Evolutionary conservation across 2,329 filamentous ascomycete genomes (phyloP).

Genomic region (Ascochyta viciae-villosae): DNA sequence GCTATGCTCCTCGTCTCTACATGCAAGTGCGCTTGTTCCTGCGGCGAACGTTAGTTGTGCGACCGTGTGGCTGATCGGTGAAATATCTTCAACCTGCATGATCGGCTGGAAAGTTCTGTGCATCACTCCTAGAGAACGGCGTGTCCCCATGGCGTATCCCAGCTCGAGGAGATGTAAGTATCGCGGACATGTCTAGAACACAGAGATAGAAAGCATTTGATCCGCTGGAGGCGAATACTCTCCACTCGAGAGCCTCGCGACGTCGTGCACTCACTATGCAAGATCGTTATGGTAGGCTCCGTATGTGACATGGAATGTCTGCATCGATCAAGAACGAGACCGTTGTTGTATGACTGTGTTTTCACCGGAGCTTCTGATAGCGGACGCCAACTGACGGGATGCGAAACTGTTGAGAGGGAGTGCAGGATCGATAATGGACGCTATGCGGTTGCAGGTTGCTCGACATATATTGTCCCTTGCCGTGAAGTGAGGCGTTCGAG

Average conservation of each 20-base stretch:
- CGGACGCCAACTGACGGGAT: constrained; percentile 4
- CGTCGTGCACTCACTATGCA: background rate
- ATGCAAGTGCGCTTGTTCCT: constrained; percentile 6
- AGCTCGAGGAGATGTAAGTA: background rate
- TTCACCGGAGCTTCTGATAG: background rate
- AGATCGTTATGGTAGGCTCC: background rate
- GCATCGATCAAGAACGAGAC: background rate
- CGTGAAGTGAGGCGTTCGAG: constrained; percentile 1
- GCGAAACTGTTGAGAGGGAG: constrained; percentile 18
- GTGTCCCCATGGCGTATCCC: background rate
- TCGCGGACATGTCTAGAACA: background rate
- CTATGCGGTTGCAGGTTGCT: constrained; percentile 13
- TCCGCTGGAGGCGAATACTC: too few relatives aligned
- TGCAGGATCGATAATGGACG: constrained; percentile 11
- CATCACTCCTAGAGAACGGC: background rate
- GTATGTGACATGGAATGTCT: background rate
- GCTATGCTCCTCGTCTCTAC: background rate
- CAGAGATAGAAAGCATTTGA: too few relatives aligned
- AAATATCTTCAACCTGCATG: constrained; percentile 10
- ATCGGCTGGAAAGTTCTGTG: background rate
- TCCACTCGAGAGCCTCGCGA: background rate
- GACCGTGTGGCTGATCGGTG: constrained; percentile 10
- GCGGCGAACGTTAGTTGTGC: constrained; percentile 5
- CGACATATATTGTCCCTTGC: constrained; percentile 8
- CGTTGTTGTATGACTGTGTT: constrained; percentile 10